Evolutionary conservation across 805 yeast genomes (phyloP).

Genomic region (Starmerella geochares): DNA sequence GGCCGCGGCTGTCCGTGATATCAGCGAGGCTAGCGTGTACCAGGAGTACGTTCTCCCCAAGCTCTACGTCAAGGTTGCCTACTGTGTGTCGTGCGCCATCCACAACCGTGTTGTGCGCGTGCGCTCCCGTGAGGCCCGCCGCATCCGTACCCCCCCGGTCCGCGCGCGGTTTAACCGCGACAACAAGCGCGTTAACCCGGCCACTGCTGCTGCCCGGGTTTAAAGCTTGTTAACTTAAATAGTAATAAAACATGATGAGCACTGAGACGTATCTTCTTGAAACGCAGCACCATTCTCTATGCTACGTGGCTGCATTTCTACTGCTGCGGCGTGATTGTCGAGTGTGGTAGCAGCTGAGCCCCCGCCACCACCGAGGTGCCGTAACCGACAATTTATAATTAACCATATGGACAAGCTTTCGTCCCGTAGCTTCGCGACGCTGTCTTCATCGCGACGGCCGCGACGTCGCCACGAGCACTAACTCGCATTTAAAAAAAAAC

Average conservation of each 20-base stretch:
- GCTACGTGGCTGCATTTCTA: too few relatives aligned
- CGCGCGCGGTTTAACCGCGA: conserved; percentile 94
- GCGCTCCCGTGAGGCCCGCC: conserved; percentile 98
- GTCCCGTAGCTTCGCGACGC: too few relatives aligned
- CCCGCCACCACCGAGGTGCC: too few relatives aligned
- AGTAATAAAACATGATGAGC: conserved; percentile 8
- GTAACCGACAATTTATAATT: too few relatives aligned
- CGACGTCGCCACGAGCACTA: too few relatives aligned
- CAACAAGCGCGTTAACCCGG: conserved; percentile 92
- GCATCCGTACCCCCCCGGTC: conserved; percentile 97
- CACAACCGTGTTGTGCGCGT: conserved; percentile 99
- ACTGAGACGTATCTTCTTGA: conserved; percentile 3
- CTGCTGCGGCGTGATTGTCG: too few relatives aligned
- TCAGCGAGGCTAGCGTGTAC: conserved; percentile 98
- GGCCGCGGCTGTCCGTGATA: conserved; percentile 98
- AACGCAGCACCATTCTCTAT: too few relatives aligned
- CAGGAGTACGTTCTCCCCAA: conserved; percentile 98
- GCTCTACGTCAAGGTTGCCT: conserved; percentile 98
- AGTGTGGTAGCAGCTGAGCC: too few relatives aligned
- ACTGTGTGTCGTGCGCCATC: conserved; percentile 99
- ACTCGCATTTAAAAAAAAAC: too few relatives aligned
- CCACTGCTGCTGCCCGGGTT: conserved; percentile 64
- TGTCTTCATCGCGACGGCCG: too few relatives aligned
- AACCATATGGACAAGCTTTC: too few relatives aligned
- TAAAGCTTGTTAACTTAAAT: conserved; percentile 13